These are phyloP conservation scores for Kodamaea sp. DNA, from an alignment of 1,139 yeast genomes.

Conservation along the genomic window DNA sequence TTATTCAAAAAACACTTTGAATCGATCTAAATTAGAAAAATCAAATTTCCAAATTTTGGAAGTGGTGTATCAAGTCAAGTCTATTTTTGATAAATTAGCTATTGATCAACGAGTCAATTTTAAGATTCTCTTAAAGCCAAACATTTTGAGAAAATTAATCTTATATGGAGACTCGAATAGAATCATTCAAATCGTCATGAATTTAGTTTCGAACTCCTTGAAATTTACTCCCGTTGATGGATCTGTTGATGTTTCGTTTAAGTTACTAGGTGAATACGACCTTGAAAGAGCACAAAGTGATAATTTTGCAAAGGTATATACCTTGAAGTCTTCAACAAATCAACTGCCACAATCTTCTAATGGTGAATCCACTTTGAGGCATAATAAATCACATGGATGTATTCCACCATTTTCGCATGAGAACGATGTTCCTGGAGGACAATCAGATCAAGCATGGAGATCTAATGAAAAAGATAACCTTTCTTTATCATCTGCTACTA, in stretches of 20 bases:
- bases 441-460: no score
- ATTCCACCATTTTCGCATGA: no score
- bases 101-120: conserved; percentile 69
- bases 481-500: no score
- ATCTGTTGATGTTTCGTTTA: conserved; percentile 63
- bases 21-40: conserved; percentile 78
- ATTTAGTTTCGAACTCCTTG: conserved; percentile 78
- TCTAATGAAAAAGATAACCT: no score
- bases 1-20: conserved; percentile 85
- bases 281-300: conserved; percentile 32
- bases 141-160: conserved; percentile 55
- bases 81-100: conserved; percentile 85
- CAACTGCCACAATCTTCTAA: neutral
- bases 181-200: conserved; percentile 83
- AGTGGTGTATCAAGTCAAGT: conserved; percentile 77
- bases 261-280: conserved; percentile 71
- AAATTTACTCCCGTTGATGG: conserved; percentile 91
- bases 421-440: no score
- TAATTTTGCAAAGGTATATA: conserved; percentile 29
- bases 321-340: conserved; percentile 9
- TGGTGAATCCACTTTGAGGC: neutral
- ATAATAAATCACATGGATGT: neutral
- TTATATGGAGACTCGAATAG: conserved; percentile 83
- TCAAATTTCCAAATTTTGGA: conserved; percentile 72
- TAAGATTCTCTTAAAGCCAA: conserved; percentile 56